A percentile compares a stretch with the other conserved stretches of the same genome.
Conservation (phyloP, 306 rosid species). For the Medicago lupulina region DNA sequence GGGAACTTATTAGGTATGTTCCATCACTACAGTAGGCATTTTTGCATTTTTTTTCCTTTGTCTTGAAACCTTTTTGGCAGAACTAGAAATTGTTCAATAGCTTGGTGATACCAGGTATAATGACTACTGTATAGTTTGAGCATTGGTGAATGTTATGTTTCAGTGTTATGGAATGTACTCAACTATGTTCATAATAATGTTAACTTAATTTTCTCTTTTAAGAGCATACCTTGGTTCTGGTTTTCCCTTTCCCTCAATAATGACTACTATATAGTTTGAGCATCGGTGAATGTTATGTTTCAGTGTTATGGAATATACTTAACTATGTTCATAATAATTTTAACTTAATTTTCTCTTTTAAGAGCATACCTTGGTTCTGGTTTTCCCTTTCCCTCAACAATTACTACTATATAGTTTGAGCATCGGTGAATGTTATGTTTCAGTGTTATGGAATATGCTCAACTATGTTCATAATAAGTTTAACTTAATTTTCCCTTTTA, state of each 20-base stretch:
- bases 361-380: not conserved
- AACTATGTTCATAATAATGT: not conserved
- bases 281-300: not conserved
- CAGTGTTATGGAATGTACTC: not conserved
- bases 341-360: not conserved
- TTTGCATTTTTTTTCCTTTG: not conserved
- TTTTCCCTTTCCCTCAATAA: not conserved
- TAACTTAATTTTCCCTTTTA: not conserved
- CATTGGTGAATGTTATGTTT: not conserved
- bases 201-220: not conserved
- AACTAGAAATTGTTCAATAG: constrained; percentile 9
- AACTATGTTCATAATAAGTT: not conserved
- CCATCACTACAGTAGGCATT: not conserved
- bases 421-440: not conserved
- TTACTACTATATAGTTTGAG: not conserved
- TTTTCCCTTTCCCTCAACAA: too few relatives aligned
- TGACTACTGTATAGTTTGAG: not conserved
- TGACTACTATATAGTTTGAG: not conserved
- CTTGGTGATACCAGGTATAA: not conserved
- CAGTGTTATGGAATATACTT: not conserved
- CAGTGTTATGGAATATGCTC: not conserved
- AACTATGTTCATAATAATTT: not conserved
- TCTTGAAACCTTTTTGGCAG: not conserved
- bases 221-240: not conserved
- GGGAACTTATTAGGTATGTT: constrained; percentile 91